phyloP scores from a whole-genome alignment of 2,329 filamentous ascomycete species.

The Fusarium pseudocircinatum region DNA sequence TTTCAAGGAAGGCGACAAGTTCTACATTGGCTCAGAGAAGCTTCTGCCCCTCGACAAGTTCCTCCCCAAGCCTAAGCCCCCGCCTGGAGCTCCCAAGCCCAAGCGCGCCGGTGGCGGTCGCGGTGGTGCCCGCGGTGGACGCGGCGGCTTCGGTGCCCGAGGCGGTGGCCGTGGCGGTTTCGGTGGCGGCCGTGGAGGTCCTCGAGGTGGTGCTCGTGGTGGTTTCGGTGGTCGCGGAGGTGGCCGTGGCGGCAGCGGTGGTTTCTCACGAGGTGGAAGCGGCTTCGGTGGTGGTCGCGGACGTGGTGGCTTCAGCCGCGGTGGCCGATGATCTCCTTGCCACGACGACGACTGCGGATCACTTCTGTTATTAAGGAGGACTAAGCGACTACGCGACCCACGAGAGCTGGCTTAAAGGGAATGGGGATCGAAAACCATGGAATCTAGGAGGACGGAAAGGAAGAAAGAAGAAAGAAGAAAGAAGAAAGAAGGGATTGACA shows the following conservation, averaged over 20 bases:
- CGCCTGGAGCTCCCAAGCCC: conserved; percentile 69
- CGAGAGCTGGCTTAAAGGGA: conserved; percentile 18
- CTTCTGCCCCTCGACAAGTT: conserved; percentile 95
- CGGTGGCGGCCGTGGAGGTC: conserved; percentile 45
- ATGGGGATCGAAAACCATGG: conserved; percentile 1
- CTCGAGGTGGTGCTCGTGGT: conserved; percentile 45
- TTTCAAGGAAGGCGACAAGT: conserved; percentile 97
- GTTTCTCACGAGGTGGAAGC: conserved; percentile 40
- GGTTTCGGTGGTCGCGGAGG: conserved; percentile 38
- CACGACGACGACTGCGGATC: conserved; percentile 2
- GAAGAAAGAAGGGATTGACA: conserved; percentile 25
- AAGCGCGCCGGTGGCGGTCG: conserved; percentile 68
- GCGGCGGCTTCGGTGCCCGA: conserved; percentile 48
- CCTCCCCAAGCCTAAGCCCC: conserved; percentile 89
- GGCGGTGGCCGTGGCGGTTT: conserved; percentile 51
- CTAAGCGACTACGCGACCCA: conserved; percentile 27
- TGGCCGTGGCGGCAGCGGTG: conserved; percentile 38
- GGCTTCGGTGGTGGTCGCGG: conserved; percentile 43
- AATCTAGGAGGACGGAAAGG: conserved; percentile 9
- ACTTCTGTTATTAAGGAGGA: conserved; percentile 11
- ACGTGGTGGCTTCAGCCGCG: conserved; percentile 45
- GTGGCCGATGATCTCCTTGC: conserved; percentile 32
- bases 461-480: conserved; percentile 14
- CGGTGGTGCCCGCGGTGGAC: conserved; percentile 51
- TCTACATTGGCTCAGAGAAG: conserved; percentile 96